Evolutionary conservation across 768 basidiomycete species (phyloP).

Genomic region (Lactarius pseudohatsudake): DNA sequence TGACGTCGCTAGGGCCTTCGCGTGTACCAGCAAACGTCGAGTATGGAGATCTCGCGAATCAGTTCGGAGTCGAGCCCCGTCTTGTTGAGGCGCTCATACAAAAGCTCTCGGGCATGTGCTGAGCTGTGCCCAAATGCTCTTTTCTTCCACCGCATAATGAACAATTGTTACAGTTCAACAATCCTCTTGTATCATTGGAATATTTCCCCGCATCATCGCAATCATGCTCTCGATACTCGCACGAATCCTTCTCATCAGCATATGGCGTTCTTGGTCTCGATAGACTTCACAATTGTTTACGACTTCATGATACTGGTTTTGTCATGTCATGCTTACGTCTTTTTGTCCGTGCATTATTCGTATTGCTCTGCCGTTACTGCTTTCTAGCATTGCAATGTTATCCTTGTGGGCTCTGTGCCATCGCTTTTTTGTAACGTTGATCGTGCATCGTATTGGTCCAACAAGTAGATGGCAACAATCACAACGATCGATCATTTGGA

Average conservation of each 20-base stretch:
- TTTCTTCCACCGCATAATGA: slow-evolving; percentile 15
- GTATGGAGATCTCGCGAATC: slow-evolving; percentile 26
- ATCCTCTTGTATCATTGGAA: slow-evolving; percentile 25
- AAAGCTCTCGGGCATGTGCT: slow-evolving; percentile 29
- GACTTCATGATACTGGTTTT: slow-evolving; percentile 29
- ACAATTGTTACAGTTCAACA: slow-evolving; percentile 10
- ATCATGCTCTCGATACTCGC: slow-evolving; percentile 26
- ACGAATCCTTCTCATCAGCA: slow-evolving; percentile 24
- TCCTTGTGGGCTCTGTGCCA: slow-evolving; percentile 15
- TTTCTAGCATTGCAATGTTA: slow-evolving; percentile 26
- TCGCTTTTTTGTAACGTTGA: slow-evolving; percentile 23
- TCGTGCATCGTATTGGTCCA: slow-evolving; percentile 8
- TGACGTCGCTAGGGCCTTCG: slow-evolving; percentile 60
- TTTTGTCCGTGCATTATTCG: slow-evolving; percentile 24
- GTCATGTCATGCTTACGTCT: slow-evolving; percentile 27
- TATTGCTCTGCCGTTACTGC: slow-evolving; percentile 30
- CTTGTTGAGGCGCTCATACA: slow-evolving; percentile 29
- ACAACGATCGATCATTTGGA: slow-evolving; percentile 8
- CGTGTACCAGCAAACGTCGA: slow-evolving; percentile 16
- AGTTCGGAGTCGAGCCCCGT: slow-evolving; percentile 28
- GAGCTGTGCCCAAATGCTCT: slow-evolving; percentile 5
- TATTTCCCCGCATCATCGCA: slow-evolving; percentile 23
- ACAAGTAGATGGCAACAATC: slow-evolving; percentile 18
- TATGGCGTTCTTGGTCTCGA: slow-evolving; percentile 17
- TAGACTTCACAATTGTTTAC: slow-evolving; percentile 25